A percentile compares a stretch with the other conserved stretches of the same genome.
phyloP scores from a whole-genome alignment of 83 land plant species.

The Thuja plicata region DNA sequence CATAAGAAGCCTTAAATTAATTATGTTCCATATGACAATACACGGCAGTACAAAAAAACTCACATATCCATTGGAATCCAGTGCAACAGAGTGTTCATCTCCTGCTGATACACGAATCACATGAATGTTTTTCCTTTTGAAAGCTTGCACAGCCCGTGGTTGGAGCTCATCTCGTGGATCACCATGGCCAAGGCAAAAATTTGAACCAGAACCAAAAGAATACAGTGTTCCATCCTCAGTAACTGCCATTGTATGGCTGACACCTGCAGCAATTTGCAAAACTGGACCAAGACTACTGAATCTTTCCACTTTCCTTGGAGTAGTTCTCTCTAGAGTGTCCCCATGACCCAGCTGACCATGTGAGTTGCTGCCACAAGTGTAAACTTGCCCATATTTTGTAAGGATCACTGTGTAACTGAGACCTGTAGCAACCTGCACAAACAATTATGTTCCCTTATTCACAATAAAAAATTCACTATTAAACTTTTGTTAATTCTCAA shows the following conservation, averaged over 20 bases:
- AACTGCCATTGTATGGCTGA: constrained; percentile 76
- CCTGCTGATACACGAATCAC: constrained; percentile 80
- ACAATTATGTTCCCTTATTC: neutral
- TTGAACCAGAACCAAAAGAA: constrained; percentile 86
- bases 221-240: constrained; percentile 68
- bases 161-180: constrained; percentile 69
- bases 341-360: constrained; percentile 97
- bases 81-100: constrained; percentile 91
- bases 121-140: constrained; percentile 67
- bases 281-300: constrained; percentile 49
- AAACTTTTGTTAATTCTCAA: neutral
- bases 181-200: constrained; percentile 91
- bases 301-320: constrained; percentile 47
- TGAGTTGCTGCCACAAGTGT: constrained; percentile 76
- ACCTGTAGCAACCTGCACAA: constrained; percentile 84
- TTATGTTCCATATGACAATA: neutral
- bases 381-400: constrained; percentile 73
- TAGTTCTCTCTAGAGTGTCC: constrained; percentile 56
- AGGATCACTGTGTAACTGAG: constrained; percentile 77
- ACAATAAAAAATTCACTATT: neutral
- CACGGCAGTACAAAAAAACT: constrained; percentile 21
- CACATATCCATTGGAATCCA: constrained; percentile 88
- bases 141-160: constrained; percentile 60
- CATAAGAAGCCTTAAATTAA: neutral
- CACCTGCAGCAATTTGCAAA: constrained; percentile 81